Evolutionary conservation across 2,329 filamentous ascomycete species (phyloP).

Genomic region (Thyridium curvatum): DNA sequence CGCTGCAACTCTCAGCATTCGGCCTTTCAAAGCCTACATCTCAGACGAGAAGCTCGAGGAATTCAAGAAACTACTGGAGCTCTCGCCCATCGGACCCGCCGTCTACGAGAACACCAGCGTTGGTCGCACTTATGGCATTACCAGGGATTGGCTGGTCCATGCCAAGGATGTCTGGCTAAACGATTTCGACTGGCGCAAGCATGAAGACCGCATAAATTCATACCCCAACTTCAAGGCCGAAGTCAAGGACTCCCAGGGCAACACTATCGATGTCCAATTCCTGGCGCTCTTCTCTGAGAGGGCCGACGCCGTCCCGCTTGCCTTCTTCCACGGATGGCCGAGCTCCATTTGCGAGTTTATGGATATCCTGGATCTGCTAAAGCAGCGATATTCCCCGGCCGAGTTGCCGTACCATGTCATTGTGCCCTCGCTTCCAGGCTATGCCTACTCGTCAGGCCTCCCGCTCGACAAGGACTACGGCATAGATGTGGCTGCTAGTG

Average conservation of each 20-base stretch:
- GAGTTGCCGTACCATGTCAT: slow-evolving; percentile 51
- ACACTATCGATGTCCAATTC: slow-evolving; percentile 41
- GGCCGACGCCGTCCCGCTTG: slow-evolving; percentile 40
- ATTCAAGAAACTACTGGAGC: slow-evolving; percentile 36
- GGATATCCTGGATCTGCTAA: slow-evolving; percentile 38
- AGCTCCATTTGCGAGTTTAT: slow-evolving; percentile 49
- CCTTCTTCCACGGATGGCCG: slow-evolving; percentile 51
- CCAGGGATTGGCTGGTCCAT: slow-evolving; percentile 34
- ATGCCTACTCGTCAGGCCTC: slow-evolving; percentile 38
- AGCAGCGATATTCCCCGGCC: slow-evolving; percentile 38
- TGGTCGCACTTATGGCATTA: slow-evolving; percentile 13
- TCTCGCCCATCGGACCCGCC: slow-evolving; percentile 39
- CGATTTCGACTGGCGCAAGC: slow-evolving; percentile 39
- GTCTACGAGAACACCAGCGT: slow-evolving; percentile 41
- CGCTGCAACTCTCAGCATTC: slow-evolving; percentile 8
- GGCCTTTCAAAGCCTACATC: slow-evolving; percentile 33
- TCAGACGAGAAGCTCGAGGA: slow-evolving; percentile 35
- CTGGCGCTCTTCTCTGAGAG: slow-evolving; percentile 45
- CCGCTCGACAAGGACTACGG: slow-evolving; percentile 37
- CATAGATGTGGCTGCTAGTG: slow-evolving; percentile 27
- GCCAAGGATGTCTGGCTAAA: slow-evolving; percentile 35
- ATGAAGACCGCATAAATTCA: slow-evolving; percentile 32
- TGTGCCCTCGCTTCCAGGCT: slow-evolving; percentile 49
- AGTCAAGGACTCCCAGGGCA: slow-evolving; percentile 26
- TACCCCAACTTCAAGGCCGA: slow-evolving; percentile 39